Evolutionary conservation across 2,329 filamentous ascomycete species (phyloP), one percentile per base, ranked within the genome.

Genomic region (Macrophomina phaseolina): DNA sequence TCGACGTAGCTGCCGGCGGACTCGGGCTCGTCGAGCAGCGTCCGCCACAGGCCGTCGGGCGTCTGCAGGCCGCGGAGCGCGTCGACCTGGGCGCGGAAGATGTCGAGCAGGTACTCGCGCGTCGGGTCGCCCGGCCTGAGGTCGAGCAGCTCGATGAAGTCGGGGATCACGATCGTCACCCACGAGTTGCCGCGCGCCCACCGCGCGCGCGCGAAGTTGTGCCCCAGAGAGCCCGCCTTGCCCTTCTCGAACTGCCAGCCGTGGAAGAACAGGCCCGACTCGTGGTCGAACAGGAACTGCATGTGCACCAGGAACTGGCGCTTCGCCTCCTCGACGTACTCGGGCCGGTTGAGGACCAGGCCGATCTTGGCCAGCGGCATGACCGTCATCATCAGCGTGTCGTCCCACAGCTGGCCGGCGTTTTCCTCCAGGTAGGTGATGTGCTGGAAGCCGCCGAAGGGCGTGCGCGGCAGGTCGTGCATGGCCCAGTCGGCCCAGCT

Each of bases 371-470:
- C 91, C 18, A 94, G 82, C 1, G 91, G 91, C 78, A 94, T 81
- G 5, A 93, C 91, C 0, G 90, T 93, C 91, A 94, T 94, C 91
- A 94, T 94, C 52, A 94, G 83, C 5, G 91, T 94, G 75, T 94
- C 91, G 71, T 93, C 91, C 91, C 91, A 94, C 28, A 94, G 83
- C 80, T 94, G 90, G 75, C 92, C 85, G 69, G 88, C 83, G 77
- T 94, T 93, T 69, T 86, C 84, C 2, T 87, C 85, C 38, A 89
- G 79, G 71, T 93, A 93, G 0, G 91, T 94, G 68, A 90, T 86
- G 77, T 91, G 91, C 77, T 93, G 90, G 82, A 93, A 91, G 67
- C 89, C 74, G 84, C 89, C 91, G 73, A 88, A 89, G 60, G 85
- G 86, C 0, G 91, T 94, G 48, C 90, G 84, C 12, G 87, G 87